Percentiles rank a stretch among this genome's conserved stretches.
phyloP scores from a whole-genome alignment of 2,329 filamentous ascomycete species.

The Fusarium sp. region DNA sequence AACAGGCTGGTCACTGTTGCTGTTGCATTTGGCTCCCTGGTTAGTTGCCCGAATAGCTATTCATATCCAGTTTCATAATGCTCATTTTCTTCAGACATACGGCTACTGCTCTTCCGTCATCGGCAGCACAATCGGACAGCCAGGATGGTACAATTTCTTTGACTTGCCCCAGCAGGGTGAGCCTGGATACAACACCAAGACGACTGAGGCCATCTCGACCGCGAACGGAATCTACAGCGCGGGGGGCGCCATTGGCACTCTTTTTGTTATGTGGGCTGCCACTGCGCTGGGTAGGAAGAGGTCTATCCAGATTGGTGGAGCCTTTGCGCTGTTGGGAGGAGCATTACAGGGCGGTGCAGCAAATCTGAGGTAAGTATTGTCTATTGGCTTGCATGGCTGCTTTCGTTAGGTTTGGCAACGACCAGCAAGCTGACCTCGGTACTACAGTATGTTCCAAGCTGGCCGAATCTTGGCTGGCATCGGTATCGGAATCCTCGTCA shows the following conservation, averaged over 20 bases:
- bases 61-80: accelerated
- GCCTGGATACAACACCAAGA: constrained; percentile 57
- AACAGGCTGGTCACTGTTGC: constrained; percentile 50
- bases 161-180: constrained; percentile 58
- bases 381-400: accelerated
- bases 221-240: constrained; percentile 62
- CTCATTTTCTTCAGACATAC: constrained; percentile 54
- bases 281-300: constrained; percentile 54
- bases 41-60: constrained; percentile 1
- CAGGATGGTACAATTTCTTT: constrained; percentile 63
- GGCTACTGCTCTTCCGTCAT: constrained; percentile 64
- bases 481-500: constrained; percentile 53
- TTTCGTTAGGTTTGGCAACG: accelerated
- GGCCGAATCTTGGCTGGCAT: constrained; percentile 59
- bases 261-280: constrained; percentile 63
- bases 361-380: constrained; percentile 52
- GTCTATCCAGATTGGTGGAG: constrained; percentile 59
- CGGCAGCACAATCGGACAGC: constrained; percentile 63
- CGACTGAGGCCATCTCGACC: constrained; percentile 59
- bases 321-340: constrained; percentile 58
- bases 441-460: constrained; percentile 50
- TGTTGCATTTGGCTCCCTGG: constrained; percentile 49
- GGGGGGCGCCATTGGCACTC: constrained; percentile 59
- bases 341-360: constrained; percentile 59
- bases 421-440: accelerated